Evolutionary conservation across 1,139 yeast species (phyloP).

Genomic region (Pichia sp.): DNA sequence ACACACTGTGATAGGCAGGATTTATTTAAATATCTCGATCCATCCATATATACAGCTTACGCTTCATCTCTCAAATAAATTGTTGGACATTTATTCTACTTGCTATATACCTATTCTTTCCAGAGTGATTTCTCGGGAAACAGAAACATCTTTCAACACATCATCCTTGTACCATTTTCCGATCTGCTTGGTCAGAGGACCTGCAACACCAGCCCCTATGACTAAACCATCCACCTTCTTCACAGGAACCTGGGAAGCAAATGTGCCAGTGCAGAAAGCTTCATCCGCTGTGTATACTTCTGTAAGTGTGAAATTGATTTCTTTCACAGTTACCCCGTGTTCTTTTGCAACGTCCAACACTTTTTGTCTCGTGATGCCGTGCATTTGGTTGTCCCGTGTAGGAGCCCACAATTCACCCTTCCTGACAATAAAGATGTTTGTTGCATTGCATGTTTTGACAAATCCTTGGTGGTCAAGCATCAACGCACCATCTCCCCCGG

Average conservation of each 20-base stretch:
- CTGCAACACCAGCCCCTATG: slow-evolving; percentile 4
- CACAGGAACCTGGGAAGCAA: slow-evolving; percentile 14
- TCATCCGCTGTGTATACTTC: slow-evolving; percentile 13
- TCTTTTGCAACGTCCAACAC: slow-evolving; percentile 8
- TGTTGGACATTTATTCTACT: too few species aligned
- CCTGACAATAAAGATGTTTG: slow-evolving; percentile 10
- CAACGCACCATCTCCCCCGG: slow-evolving; percentile 14
- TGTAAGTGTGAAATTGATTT: slow-evolving; percentile 7
- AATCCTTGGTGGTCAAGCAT: slow-evolving; percentile 12
- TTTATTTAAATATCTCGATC: too few species aligned
- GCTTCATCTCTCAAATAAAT: too few species aligned
- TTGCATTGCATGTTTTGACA: slow-evolving; percentile 15
- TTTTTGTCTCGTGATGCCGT: slow-evolving; percentile 15
- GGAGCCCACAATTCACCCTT: slow-evolving; percentile 15
- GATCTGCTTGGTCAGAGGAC: slow-evolving; percentile 6
- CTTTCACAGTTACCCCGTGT: slow-evolving; percentile 7
- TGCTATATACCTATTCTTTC: too few species aligned
- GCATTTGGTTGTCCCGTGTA: slow-evolving; percentile 14
- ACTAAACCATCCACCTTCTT: slow-evolving; percentile 10
- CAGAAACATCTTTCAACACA: background rate
- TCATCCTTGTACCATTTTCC: slow-evolving; percentile 10
- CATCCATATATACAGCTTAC: too few species aligned
- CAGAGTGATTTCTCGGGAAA: background rate
- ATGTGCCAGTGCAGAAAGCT: slow-evolving; percentile 14
- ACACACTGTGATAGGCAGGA: too few species aligned